Conservation (phyloP, 2,329 filamentous ascomycete genomes). For the Diaporthe nobilis region DNA sequence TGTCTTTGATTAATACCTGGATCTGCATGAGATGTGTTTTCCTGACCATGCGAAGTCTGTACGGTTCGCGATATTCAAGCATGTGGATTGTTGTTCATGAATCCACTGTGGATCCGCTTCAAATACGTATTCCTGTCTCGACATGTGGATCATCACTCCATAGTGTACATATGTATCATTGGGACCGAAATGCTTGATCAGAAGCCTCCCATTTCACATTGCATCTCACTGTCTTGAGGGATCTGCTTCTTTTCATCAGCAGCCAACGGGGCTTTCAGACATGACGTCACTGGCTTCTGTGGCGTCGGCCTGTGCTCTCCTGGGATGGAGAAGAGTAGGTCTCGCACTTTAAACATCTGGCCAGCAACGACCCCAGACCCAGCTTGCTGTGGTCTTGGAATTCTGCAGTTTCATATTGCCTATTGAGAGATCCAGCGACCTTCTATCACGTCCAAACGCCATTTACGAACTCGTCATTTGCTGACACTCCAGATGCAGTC, state of each 20-base stretch:
- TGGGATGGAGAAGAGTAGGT: neutral
- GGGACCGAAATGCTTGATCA: too few species aligned
- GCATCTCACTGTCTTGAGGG: neutral
- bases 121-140: neutral
- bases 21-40: neutral
- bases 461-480: neutral
- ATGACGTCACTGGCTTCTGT: conserved; percentile 6
- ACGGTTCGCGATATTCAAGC: neutral
- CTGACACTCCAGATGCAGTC: neutral
- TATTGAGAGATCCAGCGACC: neutral
- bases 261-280: neutral
- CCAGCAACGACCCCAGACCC: neutral
- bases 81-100: neutral
- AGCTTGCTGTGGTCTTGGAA: neutral
- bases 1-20: neutral
- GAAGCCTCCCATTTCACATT: neutral
- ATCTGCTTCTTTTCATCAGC: conserved; percentile 7
- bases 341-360: neutral
- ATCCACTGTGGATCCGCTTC: neutral
- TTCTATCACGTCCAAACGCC: neutral
- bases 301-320: neutral
- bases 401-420: neutral
- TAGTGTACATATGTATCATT: neutral
- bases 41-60: neutral
- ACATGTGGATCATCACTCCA: neutral